Conservation (phyloP, 495 filamentous ascomycete species). For the Tuber umbilicatum region DNA sequence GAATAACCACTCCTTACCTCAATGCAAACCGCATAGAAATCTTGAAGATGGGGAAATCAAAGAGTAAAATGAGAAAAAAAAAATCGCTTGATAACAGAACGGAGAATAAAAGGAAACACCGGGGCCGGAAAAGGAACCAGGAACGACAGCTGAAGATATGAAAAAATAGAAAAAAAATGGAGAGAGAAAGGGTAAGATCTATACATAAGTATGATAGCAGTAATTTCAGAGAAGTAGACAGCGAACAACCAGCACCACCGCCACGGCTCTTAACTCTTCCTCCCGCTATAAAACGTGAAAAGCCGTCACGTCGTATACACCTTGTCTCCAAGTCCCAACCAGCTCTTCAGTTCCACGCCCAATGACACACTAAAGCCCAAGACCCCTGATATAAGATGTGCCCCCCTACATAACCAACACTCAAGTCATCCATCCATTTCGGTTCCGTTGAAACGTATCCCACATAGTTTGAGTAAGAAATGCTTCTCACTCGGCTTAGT, state of each 20-base stretch:
- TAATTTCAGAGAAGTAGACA: background rate
- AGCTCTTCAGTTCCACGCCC: background rate
- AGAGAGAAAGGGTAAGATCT: background rate
- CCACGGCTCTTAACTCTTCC: background rate
- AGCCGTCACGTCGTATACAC: background rate
- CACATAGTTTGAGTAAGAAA: background rate
- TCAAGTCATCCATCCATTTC: background rate
- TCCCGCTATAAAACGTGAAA: background rate
- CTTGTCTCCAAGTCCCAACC: background rate
- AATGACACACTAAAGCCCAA: background rate
- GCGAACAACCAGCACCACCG: background rate
- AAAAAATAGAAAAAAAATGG: background rate
- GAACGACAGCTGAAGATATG: background rate
- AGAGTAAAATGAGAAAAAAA: background rate
- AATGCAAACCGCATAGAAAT: constrained; percentile 1
- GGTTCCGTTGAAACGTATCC: background rate
- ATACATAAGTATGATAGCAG: constrained; percentile 1
- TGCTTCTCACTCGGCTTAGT: constrained; percentile 49
- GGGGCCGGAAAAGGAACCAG: background rate
- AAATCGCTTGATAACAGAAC: background rate
- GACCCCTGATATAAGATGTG: background rate
- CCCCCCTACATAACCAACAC: background rate
- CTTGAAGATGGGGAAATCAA: constrained; percentile 3
- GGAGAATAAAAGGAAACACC: background rate
- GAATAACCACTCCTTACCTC: background rate